These are phyloP conservation scores for Friedmanniomyces simplex DNA, from an alignment of 495 filamentous ascomycete species.

Conservation along the genomic window DNA sequence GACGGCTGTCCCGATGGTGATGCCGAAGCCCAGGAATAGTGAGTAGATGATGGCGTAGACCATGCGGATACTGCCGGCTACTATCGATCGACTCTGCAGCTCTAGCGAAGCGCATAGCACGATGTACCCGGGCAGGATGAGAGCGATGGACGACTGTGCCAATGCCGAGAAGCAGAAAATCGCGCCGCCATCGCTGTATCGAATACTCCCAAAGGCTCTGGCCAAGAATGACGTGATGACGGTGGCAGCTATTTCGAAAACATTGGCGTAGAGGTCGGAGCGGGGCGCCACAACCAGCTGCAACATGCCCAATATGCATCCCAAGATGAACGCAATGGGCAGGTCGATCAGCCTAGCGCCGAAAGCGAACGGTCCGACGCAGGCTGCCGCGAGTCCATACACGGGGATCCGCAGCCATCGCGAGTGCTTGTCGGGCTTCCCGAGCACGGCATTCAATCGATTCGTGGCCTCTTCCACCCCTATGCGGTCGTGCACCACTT, in stretches of 20 bases:
- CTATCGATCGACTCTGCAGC: slow-evolving; percentile 73
- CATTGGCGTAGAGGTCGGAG: slow-evolving; percentile 74
- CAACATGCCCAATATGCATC: slow-evolving; percentile 68
- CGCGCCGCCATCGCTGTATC: slow-evolving; percentile 42
- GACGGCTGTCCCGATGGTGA: slow-evolving; percentile 84
- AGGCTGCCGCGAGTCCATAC: slow-evolving; percentile 75
- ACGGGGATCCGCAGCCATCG: slow-evolving; percentile 64
- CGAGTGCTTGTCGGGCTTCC: slow-evolving; percentile 51
- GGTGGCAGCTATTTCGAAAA: slow-evolving; percentile 83
- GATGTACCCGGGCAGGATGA: slow-evolving; percentile 85
- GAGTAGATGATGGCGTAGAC: slow-evolving; percentile 95
- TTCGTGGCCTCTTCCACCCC: slow-evolving; percentile 73
- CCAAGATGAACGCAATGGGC: slow-evolving; percentile 76
- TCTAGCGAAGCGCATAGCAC: slow-evolving; percentile 77
- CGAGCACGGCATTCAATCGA: slow-evolving; percentile 56
- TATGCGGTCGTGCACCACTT: slow-evolving; percentile 80
- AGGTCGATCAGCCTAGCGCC: slow-evolving; percentile 77
- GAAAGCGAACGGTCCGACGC: slow-evolving; percentile 82
- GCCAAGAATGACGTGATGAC: slow-evolving; percentile 84
- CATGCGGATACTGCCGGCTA: slow-evolving; percentile 88
- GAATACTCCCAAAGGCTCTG: slow-evolving; percentile 75
- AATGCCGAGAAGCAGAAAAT: slow-evolving; percentile 89
- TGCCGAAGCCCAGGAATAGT: slow-evolving; percentile 91
- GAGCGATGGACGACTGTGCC: slow-evolving; percentile 80
- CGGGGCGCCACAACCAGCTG: slow-evolving; percentile 71